phyloP scores from a whole-genome alignment of 2,329 filamentous ascomycete genomes.

The Rutstroemia sp. region DNA sequence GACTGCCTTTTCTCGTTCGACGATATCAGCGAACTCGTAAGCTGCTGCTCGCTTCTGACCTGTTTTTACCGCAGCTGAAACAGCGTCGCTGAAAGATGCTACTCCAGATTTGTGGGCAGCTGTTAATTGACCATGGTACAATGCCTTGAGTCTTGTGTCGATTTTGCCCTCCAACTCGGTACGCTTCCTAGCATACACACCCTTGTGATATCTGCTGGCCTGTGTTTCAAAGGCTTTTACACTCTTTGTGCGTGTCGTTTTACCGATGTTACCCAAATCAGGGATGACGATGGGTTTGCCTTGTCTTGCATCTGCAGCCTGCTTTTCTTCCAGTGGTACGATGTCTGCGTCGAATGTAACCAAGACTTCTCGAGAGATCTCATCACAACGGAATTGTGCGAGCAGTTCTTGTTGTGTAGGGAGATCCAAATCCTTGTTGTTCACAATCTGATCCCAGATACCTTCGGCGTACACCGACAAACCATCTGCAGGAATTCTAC shows the following conservation, averaged over 20 bases:
- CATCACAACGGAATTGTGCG: slow-evolving; percentile 95
- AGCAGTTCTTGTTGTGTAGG: slow-evolving; percentile 95
- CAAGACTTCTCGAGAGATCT: slow-evolving; percentile 86
- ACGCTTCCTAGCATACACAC: slow-evolving; percentile 80
- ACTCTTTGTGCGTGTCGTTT: slow-evolving; percentile 61
- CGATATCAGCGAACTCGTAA: slow-evolving; percentile 95
- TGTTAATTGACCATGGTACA: slow-evolving; percentile 82
- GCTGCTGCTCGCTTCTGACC: slow-evolving; percentile 85
- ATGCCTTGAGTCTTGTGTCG: slow-evolving; percentile 76
- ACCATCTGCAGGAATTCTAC: slow-evolving; percentile 93
- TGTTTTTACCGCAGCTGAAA: slow-evolving; percentile 77
- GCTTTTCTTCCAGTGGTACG: slow-evolving; percentile 75
- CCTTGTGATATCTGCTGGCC: slow-evolving; percentile 93
- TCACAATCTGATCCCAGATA: slow-evolving; percentile 97
- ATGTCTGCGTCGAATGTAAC: slow-evolving; percentile 77
- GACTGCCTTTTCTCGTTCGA: slow-evolving; percentile 71
- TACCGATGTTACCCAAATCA: slow-evolving; percentile 68
- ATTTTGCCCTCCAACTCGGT: slow-evolving; percentile 80
- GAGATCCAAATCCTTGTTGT: slow-evolving; percentile 95
- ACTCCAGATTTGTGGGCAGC: slow-evolving; percentile 88
- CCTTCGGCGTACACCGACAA: slow-evolving; percentile 89
- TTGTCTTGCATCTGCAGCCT: slow-evolving; percentile 64
- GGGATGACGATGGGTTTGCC: slow-evolving; percentile 68
- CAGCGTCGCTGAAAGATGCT: slow-evolving; percentile 75
- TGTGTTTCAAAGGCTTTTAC: slow-evolving; percentile 83